These are phyloP conservation scores for Tephrocybe sp. DNA, from an alignment of 768 basidiomycete genomes.

Conservation along the genomic window DNA sequence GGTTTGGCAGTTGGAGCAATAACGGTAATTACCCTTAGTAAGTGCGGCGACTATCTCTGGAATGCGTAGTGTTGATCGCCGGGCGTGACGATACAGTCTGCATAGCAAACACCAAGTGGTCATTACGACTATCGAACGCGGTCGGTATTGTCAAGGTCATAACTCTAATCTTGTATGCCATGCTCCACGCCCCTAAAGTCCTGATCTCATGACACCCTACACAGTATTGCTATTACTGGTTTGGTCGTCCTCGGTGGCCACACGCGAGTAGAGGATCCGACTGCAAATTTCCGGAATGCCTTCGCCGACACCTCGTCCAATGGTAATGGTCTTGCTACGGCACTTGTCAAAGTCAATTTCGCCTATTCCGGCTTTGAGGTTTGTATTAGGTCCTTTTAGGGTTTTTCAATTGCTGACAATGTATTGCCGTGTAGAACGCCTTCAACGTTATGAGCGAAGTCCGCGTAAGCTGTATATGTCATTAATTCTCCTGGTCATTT, in stretches of 20 bases:
- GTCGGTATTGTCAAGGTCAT: constrained; percentile 33
- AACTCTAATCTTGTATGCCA: constrained; percentile 29
- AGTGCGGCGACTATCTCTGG: constrained; percentile 3
- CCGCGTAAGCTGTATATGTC: constrained; percentile 19
- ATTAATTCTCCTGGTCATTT: not conserved
- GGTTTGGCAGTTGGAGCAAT: constrained; percentile 35
- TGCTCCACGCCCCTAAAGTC: not conserved
- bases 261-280: constrained; percentile 56
- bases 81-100: too few species aligned
- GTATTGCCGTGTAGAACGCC: constrained; percentile 33
- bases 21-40: constrained; percentile 30
- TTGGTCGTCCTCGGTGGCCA: constrained; percentile 62
- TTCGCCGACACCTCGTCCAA: constrained; percentile 55
- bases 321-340: constrained; percentile 43
- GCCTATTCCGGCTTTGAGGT: constrained; percentile 39
- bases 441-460: constrained; percentile 49
- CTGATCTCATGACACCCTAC: not conserved
- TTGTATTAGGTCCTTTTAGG: constrained; percentile 2
- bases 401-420: too few species aligned
- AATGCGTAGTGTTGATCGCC: not conserved
- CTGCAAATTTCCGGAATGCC: constrained; percentile 54
- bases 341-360: constrained; percentile 37
- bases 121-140: constrained; percentile 34
- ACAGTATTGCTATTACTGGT: constrained; percentile 50
- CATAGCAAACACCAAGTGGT: constrained; percentile 36